These are phyloP conservation scores for Trichomonas gallinae DNA, from an alignment of 208 protist genomes.

Conservation along the genomic window DNA sequence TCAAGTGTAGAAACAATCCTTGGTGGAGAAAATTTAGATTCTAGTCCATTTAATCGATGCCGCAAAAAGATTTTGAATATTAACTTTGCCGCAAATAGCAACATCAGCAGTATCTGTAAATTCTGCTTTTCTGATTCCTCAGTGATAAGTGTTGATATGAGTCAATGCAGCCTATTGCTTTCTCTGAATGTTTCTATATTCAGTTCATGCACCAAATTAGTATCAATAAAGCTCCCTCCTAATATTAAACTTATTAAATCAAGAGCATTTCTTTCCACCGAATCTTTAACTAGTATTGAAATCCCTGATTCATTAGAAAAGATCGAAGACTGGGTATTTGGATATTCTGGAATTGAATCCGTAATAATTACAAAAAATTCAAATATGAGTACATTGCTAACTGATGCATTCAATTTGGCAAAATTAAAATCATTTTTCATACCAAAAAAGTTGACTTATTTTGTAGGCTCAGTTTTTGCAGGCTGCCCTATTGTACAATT, in stretches of 20 bases:
- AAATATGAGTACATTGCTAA: background rate
- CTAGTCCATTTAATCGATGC: background rate
- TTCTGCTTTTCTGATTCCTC: background rate
- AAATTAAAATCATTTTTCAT: background rate
- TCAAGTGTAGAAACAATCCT: background rate
- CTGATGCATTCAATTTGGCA: background rate
- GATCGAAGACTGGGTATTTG: background rate
- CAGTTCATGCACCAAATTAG: background rate
- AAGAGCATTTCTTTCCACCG: background rate
- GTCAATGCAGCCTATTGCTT: background rate
- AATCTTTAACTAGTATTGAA: background rate
- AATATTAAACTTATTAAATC: background rate
- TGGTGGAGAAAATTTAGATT: background rate
- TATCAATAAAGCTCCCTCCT: background rate
- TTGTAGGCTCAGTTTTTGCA: background rate
- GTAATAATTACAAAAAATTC: background rate
- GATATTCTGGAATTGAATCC: background rate
- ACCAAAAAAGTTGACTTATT: background rate
- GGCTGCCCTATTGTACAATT: background rate
- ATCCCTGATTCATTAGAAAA: background rate
- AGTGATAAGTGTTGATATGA: background rate
- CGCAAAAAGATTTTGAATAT: background rate
- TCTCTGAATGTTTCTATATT: background rate
- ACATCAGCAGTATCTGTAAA: background rate
- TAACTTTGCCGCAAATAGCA: background rate